phyloP scores from a whole-genome alignment of 169 alveolate species.

The Plasmodium gallinaceum region DNA sequence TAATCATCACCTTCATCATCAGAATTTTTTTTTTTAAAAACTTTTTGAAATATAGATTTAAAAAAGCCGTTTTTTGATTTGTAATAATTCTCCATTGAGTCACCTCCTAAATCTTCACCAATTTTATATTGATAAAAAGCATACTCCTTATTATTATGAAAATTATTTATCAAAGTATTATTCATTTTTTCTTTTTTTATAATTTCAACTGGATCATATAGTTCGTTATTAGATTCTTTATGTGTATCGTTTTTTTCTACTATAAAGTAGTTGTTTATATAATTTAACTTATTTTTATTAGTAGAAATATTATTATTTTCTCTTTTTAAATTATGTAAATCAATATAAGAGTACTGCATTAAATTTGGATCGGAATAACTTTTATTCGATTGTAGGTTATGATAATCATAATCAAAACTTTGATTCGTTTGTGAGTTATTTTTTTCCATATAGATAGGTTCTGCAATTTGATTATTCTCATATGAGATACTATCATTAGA shows the following conservation, averaged over 20 bases:
- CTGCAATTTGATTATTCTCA: background rate
- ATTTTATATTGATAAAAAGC: conserved; percentile 6
- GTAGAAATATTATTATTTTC: too few relatives aligned
- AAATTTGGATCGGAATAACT: background rate
- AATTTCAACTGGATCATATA: background rate
- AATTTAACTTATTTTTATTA: too few relatives aligned
- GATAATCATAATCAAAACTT: too few relatives aligned
- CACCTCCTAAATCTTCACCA: conserved; percentile 52
- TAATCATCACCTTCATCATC: conserved; percentile 16
- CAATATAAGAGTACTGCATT: conserved; percentile 16
- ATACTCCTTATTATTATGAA: background rate
- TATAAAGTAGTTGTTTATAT: too few relatives aligned
- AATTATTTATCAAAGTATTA: background rate
- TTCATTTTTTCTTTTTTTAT: too few relatives aligned
- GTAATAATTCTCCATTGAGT: conserved; percentile 62
- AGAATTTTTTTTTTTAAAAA: conserved; percentile 21
- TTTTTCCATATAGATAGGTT: too few relatives aligned
- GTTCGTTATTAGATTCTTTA: background rate
- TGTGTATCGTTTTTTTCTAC: too few relatives aligned
- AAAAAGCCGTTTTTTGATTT: conserved; percentile 56
- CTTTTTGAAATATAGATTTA: conserved; percentile 28
- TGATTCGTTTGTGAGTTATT: too few relatives aligned
- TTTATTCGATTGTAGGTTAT: background rate
- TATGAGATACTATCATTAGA: background rate
- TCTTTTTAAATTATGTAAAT: background rate